Evolutionary conservation across 2,329 filamentous ascomycete genomes (phyloP).

Genomic region (Aspergillus persii): DNA sequence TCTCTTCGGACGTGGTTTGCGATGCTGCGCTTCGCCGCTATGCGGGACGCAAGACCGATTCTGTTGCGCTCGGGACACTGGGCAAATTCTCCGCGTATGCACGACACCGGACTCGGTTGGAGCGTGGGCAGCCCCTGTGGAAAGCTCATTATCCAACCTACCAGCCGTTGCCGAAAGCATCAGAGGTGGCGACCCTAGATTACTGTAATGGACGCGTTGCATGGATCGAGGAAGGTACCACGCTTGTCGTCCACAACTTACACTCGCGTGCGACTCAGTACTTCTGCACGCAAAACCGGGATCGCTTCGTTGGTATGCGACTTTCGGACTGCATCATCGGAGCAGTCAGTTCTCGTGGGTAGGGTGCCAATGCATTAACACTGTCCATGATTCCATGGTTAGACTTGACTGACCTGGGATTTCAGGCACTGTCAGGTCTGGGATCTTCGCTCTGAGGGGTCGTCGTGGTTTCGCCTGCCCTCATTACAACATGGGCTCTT

Average conservation of each 20-base stretch:
- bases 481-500: conserved; percentile 17
- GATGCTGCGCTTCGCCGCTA: conserved; percentile 17
- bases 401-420: background rate
- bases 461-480: conserved; percentile 28
- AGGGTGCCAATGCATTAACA: conserved; percentile 5
- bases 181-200: conserved; percentile 11
- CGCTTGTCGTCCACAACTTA: conserved; percentile 15
- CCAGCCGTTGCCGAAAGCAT: background rate
- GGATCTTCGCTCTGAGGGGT: conserved; percentile 21
- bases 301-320: conserved; percentile 13
- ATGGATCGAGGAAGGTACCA: conserved; percentile 16
- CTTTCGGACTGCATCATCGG: conserved; percentile 23
- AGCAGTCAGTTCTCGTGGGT: conserved; percentile 23
- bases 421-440: conserved; percentile 33
- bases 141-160: background rate
- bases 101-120: conserved; percentile 22
- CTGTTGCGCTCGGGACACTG: background rate
- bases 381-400: background rate
- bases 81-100: conserved; percentile 16
- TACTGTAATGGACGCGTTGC: conserved; percentile 21
- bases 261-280: conserved; percentile 8
- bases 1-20: conserved; percentile 27
- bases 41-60: conserved; percentile 2
- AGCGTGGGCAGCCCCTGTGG: conserved; percentile 22
- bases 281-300: conserved; percentile 24